Evolutionary conservation across 164 flowering plant genomes (phyloP).

Genomic region (Cinnamomum chago): DNA sequence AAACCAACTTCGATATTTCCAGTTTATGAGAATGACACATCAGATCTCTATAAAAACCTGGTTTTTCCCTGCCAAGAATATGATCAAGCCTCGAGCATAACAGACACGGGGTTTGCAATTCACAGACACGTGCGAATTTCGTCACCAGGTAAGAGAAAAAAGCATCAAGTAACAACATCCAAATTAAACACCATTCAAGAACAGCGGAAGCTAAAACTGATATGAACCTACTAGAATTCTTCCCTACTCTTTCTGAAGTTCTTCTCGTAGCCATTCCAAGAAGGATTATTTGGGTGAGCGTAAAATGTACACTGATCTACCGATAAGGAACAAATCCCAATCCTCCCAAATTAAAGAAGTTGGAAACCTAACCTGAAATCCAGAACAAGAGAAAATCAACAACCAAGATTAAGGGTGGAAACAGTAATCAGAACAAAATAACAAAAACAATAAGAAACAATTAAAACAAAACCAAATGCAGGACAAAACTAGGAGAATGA

Average conservation of each 20-base stretch:
- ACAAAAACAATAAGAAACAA: neutral
- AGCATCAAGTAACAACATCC: slow-evolving; percentile 62
- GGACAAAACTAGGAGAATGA: too few species aligned
- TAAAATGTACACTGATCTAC: neutral
- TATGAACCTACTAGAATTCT: slow-evolving; percentile 7
- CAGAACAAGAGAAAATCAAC: neutral
- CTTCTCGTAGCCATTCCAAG: slow-evolving; percentile 30
- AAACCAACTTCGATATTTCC: slow-evolving; percentile 54
- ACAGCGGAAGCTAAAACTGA: slow-evolving; percentile 50
- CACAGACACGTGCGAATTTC: slow-evolving; percentile 63
- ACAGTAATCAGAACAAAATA: neutral
- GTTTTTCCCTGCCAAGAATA: slow-evolving; percentile 31
- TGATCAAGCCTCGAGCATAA: slow-evolving; percentile 84
- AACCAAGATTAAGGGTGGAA: neutral
- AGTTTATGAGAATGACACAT: slow-evolving; percentile 48
- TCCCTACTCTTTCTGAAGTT: slow-evolving; percentile 24
- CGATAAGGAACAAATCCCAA: neutral
- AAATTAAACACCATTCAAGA: slow-evolving; percentile 76
- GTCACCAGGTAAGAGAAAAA: slow-evolving; percentile 55
- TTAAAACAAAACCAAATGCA: neutral
- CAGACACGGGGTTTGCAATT: slow-evolving; percentile 62
- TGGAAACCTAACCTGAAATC: neutral
- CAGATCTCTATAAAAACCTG: slow-evolving; percentile 52
- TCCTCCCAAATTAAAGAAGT: neutral
- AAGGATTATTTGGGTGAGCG: neutral